Conservation (phyloP, 2,329 filamentous ascomycete species). For the Blastomyces gilchristii region DNA sequence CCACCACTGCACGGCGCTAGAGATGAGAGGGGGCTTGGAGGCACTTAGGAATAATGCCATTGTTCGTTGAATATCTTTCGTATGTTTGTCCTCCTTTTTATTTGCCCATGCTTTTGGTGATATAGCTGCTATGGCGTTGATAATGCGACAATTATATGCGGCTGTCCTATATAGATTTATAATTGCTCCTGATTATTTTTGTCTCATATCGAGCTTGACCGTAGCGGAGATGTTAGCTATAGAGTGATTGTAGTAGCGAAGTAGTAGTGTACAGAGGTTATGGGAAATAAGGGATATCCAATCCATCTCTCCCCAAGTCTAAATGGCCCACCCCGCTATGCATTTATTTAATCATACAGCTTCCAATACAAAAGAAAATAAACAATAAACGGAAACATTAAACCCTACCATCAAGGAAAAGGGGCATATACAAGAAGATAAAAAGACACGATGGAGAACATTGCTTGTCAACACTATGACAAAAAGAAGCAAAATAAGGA, state of each 20-base stretch:
- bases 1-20: background rate
- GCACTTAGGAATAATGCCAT: background rate
- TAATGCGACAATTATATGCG: background rate
- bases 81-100: background rate
- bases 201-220: background rate
- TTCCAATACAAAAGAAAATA: slow-evolving; percentile 3
- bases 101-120: background rate
- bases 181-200: background rate
- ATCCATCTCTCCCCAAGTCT: background rate
- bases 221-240: slow-evolving; percentile 3
- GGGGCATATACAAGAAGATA: slow-evolving; percentile 1
- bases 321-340: background rate
- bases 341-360: slow-evolving; percentile 4
- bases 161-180: background rate
- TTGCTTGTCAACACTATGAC: slow-evolving; percentile 33
- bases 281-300: background rate
- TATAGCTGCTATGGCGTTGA: background rate
- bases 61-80: background rate
- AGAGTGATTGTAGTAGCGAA: background rate
- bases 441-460: slow-evolving; percentile 12
- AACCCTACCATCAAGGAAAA: background rate
- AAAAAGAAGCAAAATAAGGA: slow-evolving; percentile 10
- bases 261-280: background rate
- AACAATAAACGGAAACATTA: slow-evolving; percentile 5
- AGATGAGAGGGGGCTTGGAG: background rate